Conservation (phyloP, 768 basidiomycete genomes). For the Mycena rosella region DNA sequence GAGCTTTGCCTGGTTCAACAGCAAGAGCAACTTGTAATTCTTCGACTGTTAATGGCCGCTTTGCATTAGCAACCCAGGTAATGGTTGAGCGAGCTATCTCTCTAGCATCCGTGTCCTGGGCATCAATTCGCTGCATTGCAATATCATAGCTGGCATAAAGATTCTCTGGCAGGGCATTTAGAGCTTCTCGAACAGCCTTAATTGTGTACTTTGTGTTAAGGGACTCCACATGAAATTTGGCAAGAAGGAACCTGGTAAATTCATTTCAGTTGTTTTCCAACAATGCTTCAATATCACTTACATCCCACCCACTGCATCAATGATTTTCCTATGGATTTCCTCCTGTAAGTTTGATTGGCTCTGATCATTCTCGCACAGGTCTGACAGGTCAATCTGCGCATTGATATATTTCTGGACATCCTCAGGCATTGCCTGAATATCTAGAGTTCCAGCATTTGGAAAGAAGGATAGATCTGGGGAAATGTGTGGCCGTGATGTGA, state of each 20-base stretch:
- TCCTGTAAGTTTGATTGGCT: too few species aligned
- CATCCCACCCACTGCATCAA: neutral
- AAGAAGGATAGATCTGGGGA: too few species aligned
- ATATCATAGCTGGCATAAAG: neutral
- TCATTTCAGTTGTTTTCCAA: too few species aligned
- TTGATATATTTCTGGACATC: too few species aligned
- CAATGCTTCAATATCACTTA: neutral
- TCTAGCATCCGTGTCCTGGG: neutral
- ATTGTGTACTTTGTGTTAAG: neutral
- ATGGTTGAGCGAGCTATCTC: neutral
- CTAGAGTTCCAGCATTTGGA: too few species aligned
- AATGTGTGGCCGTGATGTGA: too few species aligned
- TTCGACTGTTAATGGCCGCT: neutral
- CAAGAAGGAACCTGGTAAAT: too few species aligned
- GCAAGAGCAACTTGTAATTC: neutral
- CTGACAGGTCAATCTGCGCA: too few species aligned
- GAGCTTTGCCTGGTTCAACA: neutral
- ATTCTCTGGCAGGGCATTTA: neutral
- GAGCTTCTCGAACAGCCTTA: neutral
- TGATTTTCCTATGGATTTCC: too few species aligned
- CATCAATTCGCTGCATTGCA: neutral
- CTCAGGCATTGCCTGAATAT: too few species aligned
- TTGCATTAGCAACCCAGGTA: neutral
- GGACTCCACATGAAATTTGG: too few species aligned
- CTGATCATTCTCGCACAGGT: too few species aligned